phyloP scores from a whole-genome alignment of 2,329 filamentous ascomycete species.

The Fusarium mangiferae region DNA sequence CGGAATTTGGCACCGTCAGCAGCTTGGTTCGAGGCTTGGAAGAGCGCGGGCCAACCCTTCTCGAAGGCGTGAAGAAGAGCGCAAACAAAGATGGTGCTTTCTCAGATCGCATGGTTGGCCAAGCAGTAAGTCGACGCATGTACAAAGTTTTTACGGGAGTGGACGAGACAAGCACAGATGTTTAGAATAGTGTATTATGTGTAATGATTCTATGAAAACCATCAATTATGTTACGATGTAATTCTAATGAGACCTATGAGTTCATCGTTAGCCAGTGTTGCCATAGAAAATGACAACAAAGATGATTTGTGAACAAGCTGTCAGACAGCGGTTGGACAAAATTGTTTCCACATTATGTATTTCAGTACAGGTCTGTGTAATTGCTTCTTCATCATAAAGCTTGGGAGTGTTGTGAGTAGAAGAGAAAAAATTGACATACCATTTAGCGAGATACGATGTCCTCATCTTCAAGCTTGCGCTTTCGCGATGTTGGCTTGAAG shows the following conservation, averaged over 20 bases:
- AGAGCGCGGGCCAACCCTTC: slow-evolving; percentile 64
- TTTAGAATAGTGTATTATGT: slow-evolving; percentile 43
- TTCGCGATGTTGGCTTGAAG: slow-evolving; percentile 63
- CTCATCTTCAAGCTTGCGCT: slow-evolving; percentile 43
- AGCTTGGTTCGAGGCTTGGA: slow-evolving; percentile 69
- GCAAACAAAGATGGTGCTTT: slow-evolving; percentile 67
- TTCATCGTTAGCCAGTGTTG: slow-evolving; percentile 38
- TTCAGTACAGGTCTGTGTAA: slow-evolving; percentile 91
- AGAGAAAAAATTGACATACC: slow-evolving; percentile 52
- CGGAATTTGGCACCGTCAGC: slow-evolving; percentile 67
- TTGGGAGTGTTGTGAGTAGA: slow-evolving; percentile 21
- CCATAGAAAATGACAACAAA: slow-evolving; percentile 40
- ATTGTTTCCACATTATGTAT: slow-evolving; percentile 70
- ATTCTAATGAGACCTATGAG: slow-evolving; percentile 13
- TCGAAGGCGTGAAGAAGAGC: slow-evolving; percentile 70
- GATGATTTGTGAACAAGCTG: slow-evolving; percentile 39
- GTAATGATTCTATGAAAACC: slow-evolving; percentile 8
- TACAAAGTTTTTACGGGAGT: slow-evolving; percentile 68
- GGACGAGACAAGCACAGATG: slow-evolving; percentile 66
- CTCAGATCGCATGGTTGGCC: slow-evolving; percentile 66
- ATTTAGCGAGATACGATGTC: slow-evolving; percentile 35
- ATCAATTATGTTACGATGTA: slow-evolving; percentile 1
- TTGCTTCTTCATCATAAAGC: slow-evolving; percentile 73
- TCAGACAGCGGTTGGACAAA: slow-evolving; percentile 90
- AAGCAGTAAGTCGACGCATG: slow-evolving; percentile 67